phyloP scores from a whole-genome alignment of 108 stramenopile species.

The Cyclotella atomus region DNA sequence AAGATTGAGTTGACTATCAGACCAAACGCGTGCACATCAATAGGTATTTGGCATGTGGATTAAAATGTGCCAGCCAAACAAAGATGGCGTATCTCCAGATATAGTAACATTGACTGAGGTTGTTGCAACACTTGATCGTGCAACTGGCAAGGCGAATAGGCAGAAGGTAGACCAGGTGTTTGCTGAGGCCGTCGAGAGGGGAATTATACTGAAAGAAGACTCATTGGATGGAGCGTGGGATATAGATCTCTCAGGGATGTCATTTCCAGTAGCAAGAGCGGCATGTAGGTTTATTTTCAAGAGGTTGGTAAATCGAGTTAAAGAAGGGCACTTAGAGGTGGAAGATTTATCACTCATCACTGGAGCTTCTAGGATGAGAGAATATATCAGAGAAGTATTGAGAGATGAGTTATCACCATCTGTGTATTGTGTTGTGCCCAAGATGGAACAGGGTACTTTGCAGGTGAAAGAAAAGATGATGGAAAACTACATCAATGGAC shows the following conservation, averaged over 20 bases:
- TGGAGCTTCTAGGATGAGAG: slow-evolving; percentile 60
- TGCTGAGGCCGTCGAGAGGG: slow-evolving; percentile 66
- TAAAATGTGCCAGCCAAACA: slow-evolving; percentile 62
- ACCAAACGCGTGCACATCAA: too few species aligned
- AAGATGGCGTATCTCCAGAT: slow-evolving; percentile 60
- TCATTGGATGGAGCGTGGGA: slow-evolving; percentile 70
- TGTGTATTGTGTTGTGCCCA: slow-evolving; percentile 52
- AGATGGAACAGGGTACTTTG: slow-evolving; percentile 59
- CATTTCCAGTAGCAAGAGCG: slow-evolving; percentile 77
- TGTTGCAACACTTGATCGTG: slow-evolving; percentile 63
- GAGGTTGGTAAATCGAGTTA: slow-evolving; percentile 11
- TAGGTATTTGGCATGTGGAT: slow-evolving; percentile 68
- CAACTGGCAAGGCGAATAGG: slow-evolving; percentile 32
- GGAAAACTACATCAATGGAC: slow-evolving; percentile 36
- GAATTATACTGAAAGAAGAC: slow-evolving; percentile 59
- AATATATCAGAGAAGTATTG: slow-evolving; percentile 59
- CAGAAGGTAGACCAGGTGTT: slow-evolving; percentile 66
- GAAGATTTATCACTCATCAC: slow-evolving; percentile 77
- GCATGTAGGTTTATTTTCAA: slow-evolving; percentile 68
- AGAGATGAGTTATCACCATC: slow-evolving; percentile 60
- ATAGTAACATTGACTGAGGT: slow-evolving; percentile 85
- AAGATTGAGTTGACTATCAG: too few species aligned
- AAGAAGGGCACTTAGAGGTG: slow-evolving; percentile 23
- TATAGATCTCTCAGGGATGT: slow-evolving; percentile 71
- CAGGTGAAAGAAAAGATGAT: slow-evolving; percentile 37